Evolutionary conservation across 768 basidiomycete genomes (phyloP).

Genomic region (Inosperma sp.): DNA sequence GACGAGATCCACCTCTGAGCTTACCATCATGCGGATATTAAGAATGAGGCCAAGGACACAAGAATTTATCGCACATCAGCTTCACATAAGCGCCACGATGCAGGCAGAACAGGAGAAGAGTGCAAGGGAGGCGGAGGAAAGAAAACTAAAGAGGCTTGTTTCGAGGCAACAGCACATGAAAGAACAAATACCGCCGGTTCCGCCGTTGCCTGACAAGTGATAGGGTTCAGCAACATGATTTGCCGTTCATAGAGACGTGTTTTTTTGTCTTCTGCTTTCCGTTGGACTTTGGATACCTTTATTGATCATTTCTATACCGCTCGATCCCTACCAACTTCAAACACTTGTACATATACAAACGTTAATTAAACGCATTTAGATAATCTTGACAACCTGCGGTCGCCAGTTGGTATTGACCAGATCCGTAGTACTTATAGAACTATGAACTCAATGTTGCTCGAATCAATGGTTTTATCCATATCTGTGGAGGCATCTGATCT

Average conservation of each 20-base stretch:
- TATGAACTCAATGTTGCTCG: too few species aligned
- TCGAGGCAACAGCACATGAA: too few species aligned
- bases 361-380: too few species aligned
- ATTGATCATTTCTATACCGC: neutral
- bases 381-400: too few species aligned
- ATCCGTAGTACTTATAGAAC: too few species aligned
- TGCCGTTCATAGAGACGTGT: conserved; percentile 3
- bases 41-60: conserved; percentile 89
- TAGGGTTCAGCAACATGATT: neutral
- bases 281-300: conserved; percentile 7
- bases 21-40: conserved; percentile 91
- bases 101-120: conserved; percentile 77
- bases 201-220: conserved; percentile 31
- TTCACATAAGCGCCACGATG: conserved; percentile 77
- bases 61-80: conserved; percentile 85
- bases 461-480: too few species aligned
- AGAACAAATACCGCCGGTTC: conserved; percentile 34
- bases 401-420: too few species aligned
- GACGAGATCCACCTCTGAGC: conserved; percentile 71
- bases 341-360: too few species aligned
- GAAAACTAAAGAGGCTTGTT: conserved; percentile 52
- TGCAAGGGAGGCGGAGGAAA: conserved; percentile 54
- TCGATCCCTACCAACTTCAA: neutral
- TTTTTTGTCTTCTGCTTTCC: neutral
- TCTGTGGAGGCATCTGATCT: too few species aligned